Evolutionary conservation across 208 protist species (phyloP), one percentile per base, ranked within the genome.

Genomic region (Wallacemonas rigidus): DNA sequence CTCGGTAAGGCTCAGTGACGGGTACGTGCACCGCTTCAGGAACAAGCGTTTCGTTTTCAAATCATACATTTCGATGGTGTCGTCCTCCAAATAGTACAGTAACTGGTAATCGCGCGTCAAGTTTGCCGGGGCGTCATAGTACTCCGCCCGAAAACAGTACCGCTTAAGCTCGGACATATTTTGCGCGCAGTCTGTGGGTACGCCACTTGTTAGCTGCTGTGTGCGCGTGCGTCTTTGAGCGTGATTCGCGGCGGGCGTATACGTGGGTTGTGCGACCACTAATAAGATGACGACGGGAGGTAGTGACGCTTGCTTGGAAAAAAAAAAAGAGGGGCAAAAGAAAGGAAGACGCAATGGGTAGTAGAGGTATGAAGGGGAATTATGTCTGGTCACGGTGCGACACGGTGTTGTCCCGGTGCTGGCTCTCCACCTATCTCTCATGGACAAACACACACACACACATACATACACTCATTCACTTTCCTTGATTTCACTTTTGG

Each of bases 21-120:
- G 90, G 75, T 98, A 98, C 9, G 83, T 76, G 71, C 90, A 96
- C 0, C 94, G 85, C 75, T 98, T 98, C 61, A 98, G 79, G 82
- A 98, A 98, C 35, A 94, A 75, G 14, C 90, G 82, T 64, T 91
- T 92, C 41, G 87, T 96, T 78, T 98, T 98, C 48, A 96, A 63
- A 75, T 98, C 92, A 81, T 92, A 94, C 95, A 99, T 98, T 76
- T 99, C 97, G 70, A 99, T 93, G 7, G 95, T 96, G 50, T 92
- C 77, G 71, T 98, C 93, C 12, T 87, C 82, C 1, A 82, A 69
- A 75, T 89, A 96, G 79, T 95, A 98, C 53, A 97, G 71, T n/a
- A 99, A 75, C 51, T 93, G 83, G 83, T 98, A 99, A 26, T 82
- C 76, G 8, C 95, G 84, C 40, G 84, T 86, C 43, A 98, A 58